Base-by-base conservation (phyloP, 2,329 filamentous ascomycete species). In the Podosphaera xanthii region DNA sequence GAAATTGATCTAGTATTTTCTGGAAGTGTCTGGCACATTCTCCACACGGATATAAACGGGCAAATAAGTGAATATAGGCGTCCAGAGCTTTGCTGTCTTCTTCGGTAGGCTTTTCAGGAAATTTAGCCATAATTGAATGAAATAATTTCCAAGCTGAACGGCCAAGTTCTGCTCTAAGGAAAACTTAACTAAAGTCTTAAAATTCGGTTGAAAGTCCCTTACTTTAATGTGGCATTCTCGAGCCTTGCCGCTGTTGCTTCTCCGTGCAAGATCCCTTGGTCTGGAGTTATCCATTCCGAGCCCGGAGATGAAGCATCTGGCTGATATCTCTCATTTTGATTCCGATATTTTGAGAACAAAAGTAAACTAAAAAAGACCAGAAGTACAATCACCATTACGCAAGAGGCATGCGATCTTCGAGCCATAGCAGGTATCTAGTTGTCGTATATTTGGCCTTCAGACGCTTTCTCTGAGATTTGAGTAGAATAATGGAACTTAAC, bases 211-310 rank as follows among this genome's bases (percentile, higher is more conserved):
- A 34, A 33, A 33, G 10, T 7, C 3, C 67, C 75, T 57, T 74
- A 84, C 82, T 91, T 92, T 59, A 81, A 74, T 5, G 87, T 92
- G 61, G 84, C 86, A 71, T 92, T 92, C 67, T 86, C 87, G 58
- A 92, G 74, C 71, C 87, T 89, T 0, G 86, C 83, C 57, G 86
- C 86, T 66, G 89, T 91, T 2, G 82, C 83, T 59, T 80, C 80
- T 59, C 85, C 86, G 22, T 76, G 75, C 31, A 88, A 73, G 22
- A 84, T 70, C 50, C 70, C 70, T 34, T 72, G 70, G 1, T 78
- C 71, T 35, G 79, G 60, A 40, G 55, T 30, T 10, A 61, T 50
- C 33, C 59, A 61, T 7, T 63, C 62, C 54, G 63, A 58, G 38
- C 63, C 61, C 7, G 61, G 60, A 10, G 59, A 59, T 4, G 60